Base-by-base conservation (phyloP, 805 yeast species). In the Wickerhamomyces alni region DNA sequence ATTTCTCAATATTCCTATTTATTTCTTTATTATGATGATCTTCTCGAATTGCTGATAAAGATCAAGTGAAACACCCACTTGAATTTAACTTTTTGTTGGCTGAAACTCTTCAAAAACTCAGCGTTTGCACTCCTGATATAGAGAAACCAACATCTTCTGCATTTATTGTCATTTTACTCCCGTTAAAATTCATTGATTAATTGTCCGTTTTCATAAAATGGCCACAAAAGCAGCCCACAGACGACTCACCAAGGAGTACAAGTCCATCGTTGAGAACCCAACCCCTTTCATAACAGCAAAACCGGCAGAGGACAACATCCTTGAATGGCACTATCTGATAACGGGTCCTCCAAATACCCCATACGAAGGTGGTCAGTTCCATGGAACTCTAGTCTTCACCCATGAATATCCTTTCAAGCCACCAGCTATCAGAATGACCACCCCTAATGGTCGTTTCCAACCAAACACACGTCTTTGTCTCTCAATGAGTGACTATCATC, bases 401-500 rank as follows among this genome's bases (percentile, higher is more conserved):
- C 61, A 74, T 12, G 95, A 87, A 50, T 88, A 88, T 52, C 97
- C 96, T 0, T 87, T 85, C 67, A 80, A 85, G 49, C 96, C 96
- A 10, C 96, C 96, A 2, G 75, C 94, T 11, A 89, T 89, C 38
- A 71, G 85, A 41, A 87, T 89, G 85, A 66, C 80, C 34, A 89
- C 97, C 0, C 96, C 97, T 5, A 84, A 81, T 51, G 97, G 96
- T 4, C 69, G 96, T 37, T 89, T 89, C 58, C 76, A 79, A 42
- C 74, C 87, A 41, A 86, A 86, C 58, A 80, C 87, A 4, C 67
- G 96, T 36, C 69, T 89, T 21, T 89, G 98, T 63, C 67, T 89
- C 36, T 80, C 89, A n/a, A 88, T 89, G 82, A 82, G 94, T 53
- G 97, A 89, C 63, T 89, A 78, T 60, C 98, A 89, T 52, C 96